Evolutionary conservation across 2,329 filamentous ascomycete species (phyloP).

Genomic region (Myriosclerotinia curreyana): DNA sequence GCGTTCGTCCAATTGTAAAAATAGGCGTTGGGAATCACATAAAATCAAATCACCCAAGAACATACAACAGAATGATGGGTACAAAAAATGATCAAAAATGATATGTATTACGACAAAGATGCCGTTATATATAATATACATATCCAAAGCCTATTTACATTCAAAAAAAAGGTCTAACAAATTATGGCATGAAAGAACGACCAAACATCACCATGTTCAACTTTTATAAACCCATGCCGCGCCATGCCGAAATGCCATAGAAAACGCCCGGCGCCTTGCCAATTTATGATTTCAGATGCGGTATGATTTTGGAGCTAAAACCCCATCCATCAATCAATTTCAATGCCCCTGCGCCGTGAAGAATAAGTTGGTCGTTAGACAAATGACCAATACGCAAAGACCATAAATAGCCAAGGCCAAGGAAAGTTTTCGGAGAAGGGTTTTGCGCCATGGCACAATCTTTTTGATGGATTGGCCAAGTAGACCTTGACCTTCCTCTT

Average conservation of each 20-base stretch:
- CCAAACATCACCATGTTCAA: conserved; percentile 1
- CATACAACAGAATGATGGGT: no score
- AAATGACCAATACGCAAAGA: conserved; percentile 82
- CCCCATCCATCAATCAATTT: conserved; percentile 24
- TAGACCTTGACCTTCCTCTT: conserved; percentile 43
- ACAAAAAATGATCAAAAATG: neutral
- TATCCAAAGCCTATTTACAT: conserved; percentile 8
- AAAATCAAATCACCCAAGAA: neutral
- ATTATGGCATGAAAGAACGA: conserved; percentile 1
- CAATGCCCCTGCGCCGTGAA: conserved; percentile 62
- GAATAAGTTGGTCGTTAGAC: conserved; percentile 75
- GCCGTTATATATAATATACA: conserved; percentile 9
- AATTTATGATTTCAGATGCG: conserved; percentile 11
- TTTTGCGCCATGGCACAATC: conserved; percentile 46
- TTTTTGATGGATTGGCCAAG: conserved; percentile 14
- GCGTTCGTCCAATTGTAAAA: neutral
- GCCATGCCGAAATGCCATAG: neutral
- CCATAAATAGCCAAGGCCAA: conserved; percentile 81
- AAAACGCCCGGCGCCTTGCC: conserved; percentile 13
- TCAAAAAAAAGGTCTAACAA: neutral
- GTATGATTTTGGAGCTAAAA: neutral
- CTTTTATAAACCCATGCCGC: conserved; percentile 5
- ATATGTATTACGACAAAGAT: neutral
- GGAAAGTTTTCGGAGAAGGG: conserved; percentile 67
- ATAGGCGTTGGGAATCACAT: neutral